A percentile compares a stretch with the other conserved stretches of the same genome.
These are phyloP conservation scores for Tilletia caries DNA, from an alignment of 1,284 basidiomycete species.

Conservation along the genomic window DNA sequence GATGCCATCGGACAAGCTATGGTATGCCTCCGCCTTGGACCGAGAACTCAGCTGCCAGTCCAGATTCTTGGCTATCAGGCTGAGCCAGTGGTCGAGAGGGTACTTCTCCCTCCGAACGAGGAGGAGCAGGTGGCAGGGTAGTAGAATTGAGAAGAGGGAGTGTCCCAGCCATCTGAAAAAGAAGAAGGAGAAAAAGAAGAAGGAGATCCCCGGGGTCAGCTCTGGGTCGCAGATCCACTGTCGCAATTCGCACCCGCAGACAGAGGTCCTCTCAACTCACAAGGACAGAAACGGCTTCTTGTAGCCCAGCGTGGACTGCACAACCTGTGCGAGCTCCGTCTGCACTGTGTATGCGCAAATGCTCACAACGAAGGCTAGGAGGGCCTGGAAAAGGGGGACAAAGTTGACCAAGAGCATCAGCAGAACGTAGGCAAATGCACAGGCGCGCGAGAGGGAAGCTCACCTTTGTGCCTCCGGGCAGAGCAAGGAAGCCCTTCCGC, in stretches of 20 bases:
- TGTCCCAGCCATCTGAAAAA: conserved; percentile 43
- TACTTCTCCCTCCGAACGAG: conserved; percentile 28
- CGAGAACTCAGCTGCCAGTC: conserved; percentile 41
- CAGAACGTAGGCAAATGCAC: neutral
- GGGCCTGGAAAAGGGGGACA: conserved; percentile 19
- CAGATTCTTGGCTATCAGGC: conserved; percentile 40
- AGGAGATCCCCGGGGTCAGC: too few species aligned
- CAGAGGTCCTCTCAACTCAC: conserved; percentile 18
- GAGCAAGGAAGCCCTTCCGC: conserved; percentile 1
- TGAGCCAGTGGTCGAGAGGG: conserved; percentile 34
- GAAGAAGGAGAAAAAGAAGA: neutral
- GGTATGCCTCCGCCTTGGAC: conserved; percentile 11
- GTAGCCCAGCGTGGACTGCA: conserved; percentile 46
- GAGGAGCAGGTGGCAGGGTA: conserved; percentile 44
- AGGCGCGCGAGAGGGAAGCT: neutral
- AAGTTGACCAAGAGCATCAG: neutral
- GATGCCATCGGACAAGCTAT: neutral
- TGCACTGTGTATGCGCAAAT: conserved; percentile 48
- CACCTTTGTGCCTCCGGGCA: conserved; percentile 6
- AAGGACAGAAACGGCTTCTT: conserved; percentile 47
- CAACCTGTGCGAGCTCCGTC: conserved; percentile 51
- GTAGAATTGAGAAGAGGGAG: conserved; percentile 39
- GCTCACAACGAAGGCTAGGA: conserved; percentile 39
- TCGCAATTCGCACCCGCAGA: too few species aligned
- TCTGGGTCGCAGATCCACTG: too few species aligned